Conservation (phyloP, 1,284 basidiomycete genomes). For the Phlebopus sp. region DNA sequence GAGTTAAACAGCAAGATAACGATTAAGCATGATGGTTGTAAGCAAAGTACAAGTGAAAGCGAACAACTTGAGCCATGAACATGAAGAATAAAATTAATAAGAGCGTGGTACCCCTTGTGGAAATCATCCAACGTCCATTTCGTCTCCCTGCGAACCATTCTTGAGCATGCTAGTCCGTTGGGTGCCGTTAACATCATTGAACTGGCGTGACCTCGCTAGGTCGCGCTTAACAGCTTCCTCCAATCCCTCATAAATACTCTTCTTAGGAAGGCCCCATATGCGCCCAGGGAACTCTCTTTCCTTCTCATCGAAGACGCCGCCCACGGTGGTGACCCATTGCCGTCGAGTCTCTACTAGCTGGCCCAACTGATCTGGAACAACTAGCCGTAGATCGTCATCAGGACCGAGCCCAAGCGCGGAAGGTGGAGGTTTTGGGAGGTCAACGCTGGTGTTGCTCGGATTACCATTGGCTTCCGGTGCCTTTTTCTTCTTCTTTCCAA, state of each 20-base stretch:
- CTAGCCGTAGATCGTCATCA: conserved; percentile 62
- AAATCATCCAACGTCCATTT: conserved; percentile 53
- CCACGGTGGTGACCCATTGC: conserved; percentile 72
- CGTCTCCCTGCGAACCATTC: conserved; percentile 42
- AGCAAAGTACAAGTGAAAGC: conserved; percentile 23
- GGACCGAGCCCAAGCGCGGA: conserved; percentile 65
- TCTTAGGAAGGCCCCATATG: conserved; percentile 70
- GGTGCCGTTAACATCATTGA: conserved; percentile 14
- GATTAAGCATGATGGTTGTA: conserved; percentile 19
- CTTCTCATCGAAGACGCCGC: conserved; percentile 64
- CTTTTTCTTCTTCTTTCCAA: conserved; percentile 69
- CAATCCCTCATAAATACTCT: conserved; percentile 73
- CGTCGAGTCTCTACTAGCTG: conserved; percentile 68
- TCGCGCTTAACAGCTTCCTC: conserved; percentile 52
- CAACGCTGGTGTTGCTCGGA: conserved; percentile 29
- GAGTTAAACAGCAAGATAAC: conserved; percentile 17
- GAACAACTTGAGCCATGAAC: conserved; percentile 21
- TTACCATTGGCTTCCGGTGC: conserved; percentile 41
- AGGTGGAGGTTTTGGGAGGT: conserved; percentile 48
- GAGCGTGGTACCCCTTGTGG: conserved; percentile 7
- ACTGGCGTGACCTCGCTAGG: conserved; percentile 12
- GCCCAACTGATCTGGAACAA: conserved; percentile 70
- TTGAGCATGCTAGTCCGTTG: conserved; percentile 44
- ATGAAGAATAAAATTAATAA: conserved; percentile 35
- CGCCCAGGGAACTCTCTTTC: conserved; percentile 61